These are phyloP conservation scores for Amborella trichopoda DNA, from an alignment of 164 flowering plant genomes.

Conservation along the genomic window DNA sequence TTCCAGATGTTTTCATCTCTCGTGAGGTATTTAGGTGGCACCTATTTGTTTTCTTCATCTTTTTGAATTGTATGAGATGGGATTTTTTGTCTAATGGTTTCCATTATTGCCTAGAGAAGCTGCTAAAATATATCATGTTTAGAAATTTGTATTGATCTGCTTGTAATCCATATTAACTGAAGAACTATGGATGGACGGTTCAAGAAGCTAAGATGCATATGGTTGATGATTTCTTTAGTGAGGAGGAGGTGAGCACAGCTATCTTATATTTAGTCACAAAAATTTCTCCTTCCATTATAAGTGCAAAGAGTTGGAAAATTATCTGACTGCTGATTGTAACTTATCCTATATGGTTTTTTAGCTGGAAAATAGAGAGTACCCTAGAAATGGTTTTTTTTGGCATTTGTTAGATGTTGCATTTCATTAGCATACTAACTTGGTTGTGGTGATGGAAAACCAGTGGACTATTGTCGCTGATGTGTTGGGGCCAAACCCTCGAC, in stretches of 20 bases:
- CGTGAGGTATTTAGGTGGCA: slow-evolving; percentile 99
- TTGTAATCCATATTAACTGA: no score
- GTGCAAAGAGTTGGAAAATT: not conserved
- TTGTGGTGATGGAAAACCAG: slow-evolving; percentile 37
- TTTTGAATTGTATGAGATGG: not conserved
- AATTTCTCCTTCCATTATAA: not conserved
- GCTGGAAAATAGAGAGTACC: no score
- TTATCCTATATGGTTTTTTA: no score
- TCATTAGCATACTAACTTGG: no score
- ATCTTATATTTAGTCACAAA: not conserved
- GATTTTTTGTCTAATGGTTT: not conserved
- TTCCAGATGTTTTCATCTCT: slow-evolving; percentile 77
- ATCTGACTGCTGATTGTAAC: not conserved
- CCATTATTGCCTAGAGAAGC: no score
- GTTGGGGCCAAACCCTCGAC: slow-evolving; percentile 75
- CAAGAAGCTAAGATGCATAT: slow-evolving; percentile 85
- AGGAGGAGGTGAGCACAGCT: slow-evolving; percentile 53
- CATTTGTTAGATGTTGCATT: no score
- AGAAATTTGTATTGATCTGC: no score
- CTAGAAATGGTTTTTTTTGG: no score
- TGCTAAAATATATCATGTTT: no score
- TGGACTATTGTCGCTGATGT: slow-evolving; percentile 64
- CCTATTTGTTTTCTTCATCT: no score
- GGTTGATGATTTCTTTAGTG: slow-evolving; percentile 73
- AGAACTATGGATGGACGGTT: slow-evolving; percentile 89